Base-by-base conservation (phyloP, 140 eudicot species). In the Cichorium intybus region DNA sequence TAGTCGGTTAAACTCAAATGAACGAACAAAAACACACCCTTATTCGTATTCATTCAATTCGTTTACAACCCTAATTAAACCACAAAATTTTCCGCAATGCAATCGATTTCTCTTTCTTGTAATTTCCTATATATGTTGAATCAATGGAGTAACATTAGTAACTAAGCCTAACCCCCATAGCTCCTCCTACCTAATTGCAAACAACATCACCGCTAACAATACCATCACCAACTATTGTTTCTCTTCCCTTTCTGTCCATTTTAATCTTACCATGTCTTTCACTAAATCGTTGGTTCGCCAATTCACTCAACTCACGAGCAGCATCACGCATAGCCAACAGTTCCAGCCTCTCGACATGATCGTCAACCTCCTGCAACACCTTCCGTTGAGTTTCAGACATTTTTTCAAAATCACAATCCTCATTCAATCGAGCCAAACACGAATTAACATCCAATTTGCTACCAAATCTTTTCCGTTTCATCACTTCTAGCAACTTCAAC, bases 361-460 rank as follows among this genome's bases (percentile, higher is more conserved):
- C 83, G 46, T 73, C 83, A 79, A 78, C 87, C 80, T 68, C 79
- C 75, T 80, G 90, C 69, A 68, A 73, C 64, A 90, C 68, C 8
- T 74, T 45, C 47, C 21, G 64, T 64, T 56, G 73, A 69, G 85
- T 80, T 23, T 82, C 96, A 22, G 83, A 49, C 95, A 87, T 80
- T 68, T 84, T 78, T 74, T 82, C 84, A 2, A 56, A 68, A 70
- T 90, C 88, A 74, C 79, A 87, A 2, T 82, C 80, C 10, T 90
- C 96, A 24, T 90, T 87, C 73, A 87, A 75, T 47, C 80, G 39
- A 20, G 78, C 79, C 17, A 87, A 72, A 77, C 87, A 90, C 26
- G 83, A 80, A 39, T 73, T 11, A 28, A 72, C 84, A 87, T 82
- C 79, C 8, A 90, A 80, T 56, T 68, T 66, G 23, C 70, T 47